phyloP scores from a whole-genome alignment of 805 yeast genomes.

The Cyberlindnera euphorbiae region DNA sequence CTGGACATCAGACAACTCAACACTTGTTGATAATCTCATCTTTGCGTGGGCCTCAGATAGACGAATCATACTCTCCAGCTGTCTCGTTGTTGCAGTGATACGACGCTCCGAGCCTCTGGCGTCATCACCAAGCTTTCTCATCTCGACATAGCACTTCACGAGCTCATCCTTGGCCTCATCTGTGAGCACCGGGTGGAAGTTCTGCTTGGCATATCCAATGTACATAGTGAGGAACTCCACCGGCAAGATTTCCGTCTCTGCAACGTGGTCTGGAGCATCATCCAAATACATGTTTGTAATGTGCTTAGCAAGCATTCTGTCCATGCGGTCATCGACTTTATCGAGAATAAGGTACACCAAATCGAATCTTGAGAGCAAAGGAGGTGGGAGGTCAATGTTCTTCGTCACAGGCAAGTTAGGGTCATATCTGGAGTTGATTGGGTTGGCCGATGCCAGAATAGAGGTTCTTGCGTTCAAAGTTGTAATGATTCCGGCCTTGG shows the following conservation, averaged over 20 bases:
- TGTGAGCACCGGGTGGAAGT: slow-evolving; percentile 73
- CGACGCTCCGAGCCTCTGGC: slow-evolving; percentile 79
- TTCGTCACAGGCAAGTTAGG: slow-evolving; percentile 93
- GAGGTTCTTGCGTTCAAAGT: slow-evolving; percentile 96
- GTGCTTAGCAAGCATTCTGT: slow-evolving; percentile 84
- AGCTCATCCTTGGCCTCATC: slow-evolving; percentile 78
- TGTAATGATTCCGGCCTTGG: slow-evolving; percentile 97
- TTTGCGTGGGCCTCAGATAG: slow-evolving; percentile 96
- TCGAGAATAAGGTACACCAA: slow-evolving; percentile 89
- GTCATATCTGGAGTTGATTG: slow-evolving; percentile 91
- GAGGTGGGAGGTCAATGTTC: slow-evolving; percentile 96
- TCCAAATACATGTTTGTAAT: slow-evolving; percentile 89
- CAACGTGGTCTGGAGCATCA: slow-evolving; percentile 72
- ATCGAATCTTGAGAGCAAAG: slow-evolving; percentile 90
- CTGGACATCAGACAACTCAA: slow-evolving; percentile 74
- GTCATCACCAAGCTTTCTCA: slow-evolving; percentile 94
- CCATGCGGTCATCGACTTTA: slow-evolving; percentile 81
- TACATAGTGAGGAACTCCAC: slow-evolving; percentile 84
- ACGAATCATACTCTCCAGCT: slow-evolving; percentile 92
- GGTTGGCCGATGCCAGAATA: slow-evolving; percentile 93
- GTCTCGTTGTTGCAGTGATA: slow-evolving; percentile 97
- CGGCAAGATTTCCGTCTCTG: slow-evolving; percentile 67
- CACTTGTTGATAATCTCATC: slow-evolving; percentile 74
- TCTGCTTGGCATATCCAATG: slow-evolving; percentile 91
- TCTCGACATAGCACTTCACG: slow-evolving; percentile 83